phyloP scores from a whole-genome alignment of 2,329 filamentous ascomycete species.

The Penicillium decumbens region DNA sequence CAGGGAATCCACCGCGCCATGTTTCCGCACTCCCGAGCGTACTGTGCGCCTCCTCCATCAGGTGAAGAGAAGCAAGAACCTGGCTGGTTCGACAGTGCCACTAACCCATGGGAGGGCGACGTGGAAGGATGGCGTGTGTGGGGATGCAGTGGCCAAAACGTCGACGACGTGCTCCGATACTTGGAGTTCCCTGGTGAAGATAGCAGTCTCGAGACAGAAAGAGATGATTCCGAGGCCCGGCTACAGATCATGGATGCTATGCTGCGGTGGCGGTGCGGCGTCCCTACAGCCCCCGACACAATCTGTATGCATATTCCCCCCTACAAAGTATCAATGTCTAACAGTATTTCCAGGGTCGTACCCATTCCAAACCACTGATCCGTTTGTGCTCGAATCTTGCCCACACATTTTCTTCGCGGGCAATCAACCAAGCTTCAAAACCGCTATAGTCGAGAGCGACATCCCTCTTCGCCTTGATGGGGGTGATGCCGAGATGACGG shows the following conservation, averaged over 20 bases:
- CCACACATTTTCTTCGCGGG: conserved; percentile 91
- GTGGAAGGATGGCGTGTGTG: conserved; percentile 85
- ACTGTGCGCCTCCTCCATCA: conserved; percentile 44
- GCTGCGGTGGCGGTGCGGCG: conserved; percentile 84
- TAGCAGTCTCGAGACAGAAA: conserved; percentile 20
- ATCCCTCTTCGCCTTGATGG: conserved; percentile 30
- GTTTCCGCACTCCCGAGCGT: conserved; percentile 72
- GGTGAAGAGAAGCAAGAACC: conserved; percentile 42
- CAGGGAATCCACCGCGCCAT: conserved; percentile 90
- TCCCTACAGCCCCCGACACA: conserved; percentile 93
- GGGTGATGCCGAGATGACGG: conserved; percentile 33
- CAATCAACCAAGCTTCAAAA: conserved; percentile 74
- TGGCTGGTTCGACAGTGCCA: conserved; percentile 81
- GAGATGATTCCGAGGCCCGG: conserved; percentile 59
- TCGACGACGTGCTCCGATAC: conserved; percentile 92
- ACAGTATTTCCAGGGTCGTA: conserved; percentile 66
- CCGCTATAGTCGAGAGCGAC: conserved; percentile 59
- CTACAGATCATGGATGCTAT: conserved; percentile 91
- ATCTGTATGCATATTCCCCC: conserved; percentile 60
- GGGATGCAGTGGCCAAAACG: conserved; percentile 83
- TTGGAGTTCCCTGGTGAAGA: conserved; percentile 51
- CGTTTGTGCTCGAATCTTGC: conserved; percentile 77
- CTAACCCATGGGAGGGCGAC: conserved; percentile 90
- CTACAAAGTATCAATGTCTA: conserved; percentile 3
- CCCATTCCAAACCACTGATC: conserved; percentile 90